Evolutionary conservation across 2,329 filamentous ascomycete genomes (phyloP), one percentile per base, ranked within the genome.

Genomic region (Coniochaeta sp.): DNA sequence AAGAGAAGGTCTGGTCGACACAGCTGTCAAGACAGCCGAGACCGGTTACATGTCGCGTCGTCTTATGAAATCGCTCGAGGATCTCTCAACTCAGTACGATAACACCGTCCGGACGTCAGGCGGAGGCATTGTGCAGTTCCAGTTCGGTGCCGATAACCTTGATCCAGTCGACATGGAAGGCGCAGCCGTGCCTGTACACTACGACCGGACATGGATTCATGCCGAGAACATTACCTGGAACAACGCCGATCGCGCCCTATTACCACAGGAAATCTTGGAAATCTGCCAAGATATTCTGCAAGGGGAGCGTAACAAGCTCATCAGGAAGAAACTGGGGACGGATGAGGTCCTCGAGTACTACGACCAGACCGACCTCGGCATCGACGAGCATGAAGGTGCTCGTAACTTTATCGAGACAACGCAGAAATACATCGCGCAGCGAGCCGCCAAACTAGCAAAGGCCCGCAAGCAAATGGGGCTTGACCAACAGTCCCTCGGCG

Each of bases 121-220:
- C 2, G 88, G 88, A 7, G 85, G 85, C 28, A 87, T 99, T 55
- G 91, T 99, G 2, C 94, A 99, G 65, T 97, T 99, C 71, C 91
- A 96, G 64, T 99, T 95, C 61, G 94, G 94, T 66, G 94, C 94
- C 28, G 94, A 99, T 63, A 91, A 92, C 57, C 76, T 99, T 28
- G 94, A 99, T 66, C 94, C 94, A 1, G 87, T 96, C 18, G 91
- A 97, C 64, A 99, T 99, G 92, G 94, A 99, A 68, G 94, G 91
- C 40, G 86, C 87, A 56, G 92, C 90, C 7, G 89, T 89, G 60
- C 94, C 94, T 4, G 94, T 99, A 48, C 82, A 96, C 63, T 96
- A 97, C 63, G 83, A 89, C 50, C 84, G 92, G 46, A 96, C 92
- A 0, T 97, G 90, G 76, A 90, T 83, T 16, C 92, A 97, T 64